phyloP scores from a whole-genome alignment of 768 basidiomycete genomes.

The Tricholoma sp. region DNA sequence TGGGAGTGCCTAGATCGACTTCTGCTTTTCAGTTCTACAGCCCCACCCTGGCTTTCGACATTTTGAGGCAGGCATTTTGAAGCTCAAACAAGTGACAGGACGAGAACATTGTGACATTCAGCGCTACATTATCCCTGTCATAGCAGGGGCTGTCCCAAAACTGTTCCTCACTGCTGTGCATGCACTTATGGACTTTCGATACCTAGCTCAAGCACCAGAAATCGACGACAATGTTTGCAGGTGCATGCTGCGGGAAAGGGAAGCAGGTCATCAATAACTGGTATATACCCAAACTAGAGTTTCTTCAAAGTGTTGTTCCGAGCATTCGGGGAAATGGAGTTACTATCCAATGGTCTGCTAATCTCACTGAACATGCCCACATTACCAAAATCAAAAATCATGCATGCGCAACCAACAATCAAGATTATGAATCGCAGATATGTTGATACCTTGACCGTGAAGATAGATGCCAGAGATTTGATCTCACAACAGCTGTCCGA shows the following conservation, averaged over 20 bases:
- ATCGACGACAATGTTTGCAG: constrained; percentile 16
- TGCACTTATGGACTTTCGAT: constrained; percentile 22
- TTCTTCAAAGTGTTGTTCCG: constrained; percentile 27
- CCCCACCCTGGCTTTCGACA: no score
- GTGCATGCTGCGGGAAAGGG: constrained; percentile 14
- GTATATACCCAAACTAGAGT: constrained; percentile 38
- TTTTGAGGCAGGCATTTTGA: no score
- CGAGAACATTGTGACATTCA: constrained; percentile 23
- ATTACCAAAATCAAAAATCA: constrained; percentile 28
- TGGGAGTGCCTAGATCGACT: no score
- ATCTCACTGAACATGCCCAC: constrained; percentile 28
- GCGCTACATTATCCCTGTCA: constrained; percentile 11
- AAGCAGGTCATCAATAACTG: constrained; percentile 25
- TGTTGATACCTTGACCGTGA: neutral
- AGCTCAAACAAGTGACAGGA: no score
- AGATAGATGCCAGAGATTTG: constrained; percentile 6
- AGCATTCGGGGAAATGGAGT: constrained; percentile 25
- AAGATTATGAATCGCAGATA: constrained; percentile 15
- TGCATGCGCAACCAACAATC: constrained; percentile 24
- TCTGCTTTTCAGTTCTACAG: no score
- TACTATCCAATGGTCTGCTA: constrained; percentile 29
- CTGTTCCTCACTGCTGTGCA: constrained; percentile 6
- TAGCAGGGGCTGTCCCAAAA: constrained; percentile 7
- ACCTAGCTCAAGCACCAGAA: constrained; percentile 20
- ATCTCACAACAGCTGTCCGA: constrained; percentile 6